phyloP scores from a whole-genome alignment of 2,329 filamentous ascomycete genomes.

The Orbilia quercus region DNA sequence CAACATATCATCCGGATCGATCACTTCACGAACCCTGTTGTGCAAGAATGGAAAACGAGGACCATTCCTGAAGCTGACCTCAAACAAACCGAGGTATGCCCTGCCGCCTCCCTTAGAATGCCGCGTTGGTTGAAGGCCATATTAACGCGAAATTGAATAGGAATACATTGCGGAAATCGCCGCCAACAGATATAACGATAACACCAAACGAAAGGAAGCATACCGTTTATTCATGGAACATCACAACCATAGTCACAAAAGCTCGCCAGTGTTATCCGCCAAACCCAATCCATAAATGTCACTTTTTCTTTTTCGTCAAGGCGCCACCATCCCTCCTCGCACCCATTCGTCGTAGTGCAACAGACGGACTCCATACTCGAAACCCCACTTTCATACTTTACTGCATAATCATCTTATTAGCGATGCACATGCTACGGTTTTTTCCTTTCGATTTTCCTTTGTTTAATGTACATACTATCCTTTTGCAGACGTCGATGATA shows the following conservation, averaged over 20 bases:
- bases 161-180: constrained; percentile 49
- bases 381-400: not conserved
- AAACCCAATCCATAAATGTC: not conserved
- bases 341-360: no score
- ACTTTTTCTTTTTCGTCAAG: no score
- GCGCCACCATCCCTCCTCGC: no score
- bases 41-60: constrained; percentile 53
- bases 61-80: constrained; percentile 45
- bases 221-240: constrained; percentile 52
- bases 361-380: not conserved
- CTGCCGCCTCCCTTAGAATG: not conserved
- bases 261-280: constrained; percentile 18
- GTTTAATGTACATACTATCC: constrained; percentile 37
- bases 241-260: constrained; percentile 51
- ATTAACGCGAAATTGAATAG: constrained; percentile 16
- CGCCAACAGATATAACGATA: constrained; percentile 32
- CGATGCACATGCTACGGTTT: constrained; percentile 14
- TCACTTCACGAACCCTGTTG: constrained; percentile 49
- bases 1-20: constrained; percentile 54
- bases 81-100: constrained; percentile 53
- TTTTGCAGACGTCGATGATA: constrained; percentile 47
- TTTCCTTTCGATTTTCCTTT: constrained; percentile 43
- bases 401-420: constrained; percentile 12
- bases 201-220: constrained; percentile 36
- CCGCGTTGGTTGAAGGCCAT: not conserved